Base-by-base conservation (phyloP, 352 stramenopile genomes). In the Globisporangium orthogonon region DNA sequence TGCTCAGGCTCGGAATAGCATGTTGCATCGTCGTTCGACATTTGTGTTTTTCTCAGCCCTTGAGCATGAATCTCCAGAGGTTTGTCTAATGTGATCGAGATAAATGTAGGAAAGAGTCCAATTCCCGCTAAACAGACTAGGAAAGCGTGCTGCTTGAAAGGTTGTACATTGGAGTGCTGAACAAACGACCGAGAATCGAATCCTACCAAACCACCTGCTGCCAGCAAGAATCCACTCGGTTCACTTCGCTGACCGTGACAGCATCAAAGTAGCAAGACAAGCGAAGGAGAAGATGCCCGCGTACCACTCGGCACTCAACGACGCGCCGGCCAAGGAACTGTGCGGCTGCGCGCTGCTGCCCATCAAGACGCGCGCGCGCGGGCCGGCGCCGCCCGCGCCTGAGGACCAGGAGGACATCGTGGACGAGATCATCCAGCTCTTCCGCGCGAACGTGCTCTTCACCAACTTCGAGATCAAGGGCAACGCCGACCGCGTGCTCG, bases 381-480 rank as follows among this genome's bases (percentile, higher is more conserved):
- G 92, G 0, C 92, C 91, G 0, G 92, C 92, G n/a, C 86, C 84
- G 17, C 76, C 74, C 13, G 79, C 83, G 10, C 82, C 85, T 11
- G 79, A 91, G 52, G 81, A 66, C 29, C 67, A 91, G 49, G 78
- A 96, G 47, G 93, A 98, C 73, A 94, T 98, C 53, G 84, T 97
- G 47, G 92, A 98, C 71, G 93, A 98, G 73, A 87, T 93, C 43
- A 78, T 98, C 58, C 79, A 88, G 65, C 88, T 95, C 64, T 98
- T 97, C 70, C 85, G 93, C 41, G 89, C 88, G 5, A 98, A 98
- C 72, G 86, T 98, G 43, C 70, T 98, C 28, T 98, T 97, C 66
- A 94, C 88, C 41, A 97, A 97, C 73, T 98, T 94, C 63, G 87
- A 96, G 66, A 89, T 98, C 63, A 90, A 97, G 57, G 89, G 89